A percentile compares a stretch with the other conserved stretches of the same genome.
Evolutionary conservation across 2,329 filamentous ascomycete species (phyloP).

Genomic region (Lachnellula cervina): DNA sequence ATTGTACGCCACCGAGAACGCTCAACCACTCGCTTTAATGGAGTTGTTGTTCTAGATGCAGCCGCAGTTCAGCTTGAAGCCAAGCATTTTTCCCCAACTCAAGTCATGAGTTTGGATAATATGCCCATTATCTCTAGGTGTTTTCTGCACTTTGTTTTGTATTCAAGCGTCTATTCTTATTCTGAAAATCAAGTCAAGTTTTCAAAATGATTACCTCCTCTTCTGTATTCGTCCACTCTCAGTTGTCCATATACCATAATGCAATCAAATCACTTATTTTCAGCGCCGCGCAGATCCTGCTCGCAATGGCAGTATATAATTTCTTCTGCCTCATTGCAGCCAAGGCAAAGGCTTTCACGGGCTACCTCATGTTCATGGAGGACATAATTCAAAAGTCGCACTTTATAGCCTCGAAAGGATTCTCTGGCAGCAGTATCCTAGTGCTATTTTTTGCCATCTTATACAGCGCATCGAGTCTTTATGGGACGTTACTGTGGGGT

Average conservation of each 20-base stretch:
- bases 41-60: no score
- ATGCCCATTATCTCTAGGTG: no score
- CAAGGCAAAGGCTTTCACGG: neutral
- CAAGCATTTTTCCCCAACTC: no score
- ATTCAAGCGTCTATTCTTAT: no score
- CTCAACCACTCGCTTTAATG: no score
- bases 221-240: no score
- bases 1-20: no score
- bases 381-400: slow-evolving; percentile 3
- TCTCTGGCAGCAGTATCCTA: neutral
- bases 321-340: slow-evolving; percentile 1
- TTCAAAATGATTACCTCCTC: no score
- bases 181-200: no score
- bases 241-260: neutral
- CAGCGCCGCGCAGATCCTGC: neutral
- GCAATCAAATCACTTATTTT: slow-evolving; percentile 5
- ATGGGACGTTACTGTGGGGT: slow-evolving; percentile 4
- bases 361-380: slow-evolving; percentile 5
- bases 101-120: no score
- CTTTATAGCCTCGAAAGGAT: neutral
- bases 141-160: no score
- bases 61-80: no score
- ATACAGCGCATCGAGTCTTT: slow-evolving; percentile 1
- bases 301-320: neutral
- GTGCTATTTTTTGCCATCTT: neutral